phyloP scores from a whole-genome alignment of 371 early-diverging fungal species.

The Mucor lusitanicus region DNA sequence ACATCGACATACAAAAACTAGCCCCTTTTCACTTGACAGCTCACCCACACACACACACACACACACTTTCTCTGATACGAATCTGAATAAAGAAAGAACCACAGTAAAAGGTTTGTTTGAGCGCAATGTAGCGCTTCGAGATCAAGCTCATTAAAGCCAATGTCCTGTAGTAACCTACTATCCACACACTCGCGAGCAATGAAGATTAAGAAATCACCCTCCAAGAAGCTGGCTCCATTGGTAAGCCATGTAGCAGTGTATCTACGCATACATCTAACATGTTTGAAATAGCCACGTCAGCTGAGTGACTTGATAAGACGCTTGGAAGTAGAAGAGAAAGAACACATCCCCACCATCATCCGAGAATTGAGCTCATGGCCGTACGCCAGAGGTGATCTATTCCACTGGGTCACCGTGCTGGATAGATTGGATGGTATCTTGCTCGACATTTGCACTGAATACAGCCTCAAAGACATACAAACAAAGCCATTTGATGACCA shows the following conservation, averaged over 20 bases:
- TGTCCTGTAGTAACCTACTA: not conserved
- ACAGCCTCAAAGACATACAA: slow-evolving; percentile 67
- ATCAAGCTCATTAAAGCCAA: not conserved
- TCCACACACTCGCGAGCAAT: slow-evolving; percentile 1
- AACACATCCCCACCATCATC: slow-evolving; percentile 56
- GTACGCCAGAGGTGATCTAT: slow-evolving; percentile 89
- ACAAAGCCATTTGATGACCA: slow-evolving; percentile 52
- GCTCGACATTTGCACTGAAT: slow-evolving; percentile 62
- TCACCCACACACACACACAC: no score
- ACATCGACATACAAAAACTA: not conserved
- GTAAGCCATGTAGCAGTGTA: slow-evolving; percentile 12
- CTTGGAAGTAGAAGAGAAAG: slow-evolving; percentile 56
- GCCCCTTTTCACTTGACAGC: not conserved
- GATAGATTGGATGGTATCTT: slow-evolving; percentile 91
- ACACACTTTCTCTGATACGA: no score
- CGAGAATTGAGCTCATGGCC: slow-evolving; percentile 66
- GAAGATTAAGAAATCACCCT: slow-evolving; percentile 19
- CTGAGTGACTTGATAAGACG: slow-evolving; percentile 58
- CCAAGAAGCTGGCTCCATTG: slow-evolving; percentile 12
- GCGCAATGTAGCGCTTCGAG: not conserved
- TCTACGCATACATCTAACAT: not conserved
- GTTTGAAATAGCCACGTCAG: slow-evolving; percentile 51
- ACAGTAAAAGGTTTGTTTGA: not conserved
- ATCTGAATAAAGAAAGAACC: not conserved
- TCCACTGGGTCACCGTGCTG: slow-evolving; percentile 92